phyloP scores from a whole-genome alignment of 164 flowering plant species.

The Liriodendron chinense region DNA sequence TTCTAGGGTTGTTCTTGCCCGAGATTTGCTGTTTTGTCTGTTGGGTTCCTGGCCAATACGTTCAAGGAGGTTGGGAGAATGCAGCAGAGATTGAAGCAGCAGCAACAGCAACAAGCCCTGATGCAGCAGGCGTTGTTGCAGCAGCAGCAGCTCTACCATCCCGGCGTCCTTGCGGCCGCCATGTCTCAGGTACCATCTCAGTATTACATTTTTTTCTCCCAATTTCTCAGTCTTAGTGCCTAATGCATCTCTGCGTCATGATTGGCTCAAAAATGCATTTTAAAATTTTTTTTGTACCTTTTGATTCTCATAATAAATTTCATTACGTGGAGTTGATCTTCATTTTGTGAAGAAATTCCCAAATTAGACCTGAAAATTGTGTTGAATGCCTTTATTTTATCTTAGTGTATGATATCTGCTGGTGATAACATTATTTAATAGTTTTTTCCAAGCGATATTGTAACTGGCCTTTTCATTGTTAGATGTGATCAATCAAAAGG shows the following conservation, averaged over 20 bases:
- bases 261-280: neutral
- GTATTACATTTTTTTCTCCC: neutral
- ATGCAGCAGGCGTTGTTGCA: conserved; percentile 74
- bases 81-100: conserved; percentile 79
- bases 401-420: too few species aligned
- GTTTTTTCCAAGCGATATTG: too few species aligned
- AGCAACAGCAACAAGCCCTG: conserved; percentile 55
- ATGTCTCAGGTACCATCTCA: conserved; percentile 34
- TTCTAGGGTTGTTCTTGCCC: neutral
- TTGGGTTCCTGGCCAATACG: neutral
- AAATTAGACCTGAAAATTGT: neutral
- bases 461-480: too few species aligned
- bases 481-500: too few species aligned
- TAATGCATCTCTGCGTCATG: neutral
- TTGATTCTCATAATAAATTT: neutral
- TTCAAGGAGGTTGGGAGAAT: conserved; percentile 19
- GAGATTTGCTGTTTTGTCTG: neutral
- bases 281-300: neutral
- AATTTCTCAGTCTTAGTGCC: neutral
- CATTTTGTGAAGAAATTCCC: neutral
- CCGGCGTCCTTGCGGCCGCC: conserved; percentile 33
- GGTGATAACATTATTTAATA: too few species aligned
- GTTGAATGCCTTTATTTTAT: neutral
- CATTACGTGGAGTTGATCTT: neutral
- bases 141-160: conserved; percentile 43